Percentiles rank a stretch among this genome's conserved stretches.
Evolutionary conservation across 371 early-diverging fungal genomes (phyloP).

Genomic region (Saksenaea oblongispora): DNA sequence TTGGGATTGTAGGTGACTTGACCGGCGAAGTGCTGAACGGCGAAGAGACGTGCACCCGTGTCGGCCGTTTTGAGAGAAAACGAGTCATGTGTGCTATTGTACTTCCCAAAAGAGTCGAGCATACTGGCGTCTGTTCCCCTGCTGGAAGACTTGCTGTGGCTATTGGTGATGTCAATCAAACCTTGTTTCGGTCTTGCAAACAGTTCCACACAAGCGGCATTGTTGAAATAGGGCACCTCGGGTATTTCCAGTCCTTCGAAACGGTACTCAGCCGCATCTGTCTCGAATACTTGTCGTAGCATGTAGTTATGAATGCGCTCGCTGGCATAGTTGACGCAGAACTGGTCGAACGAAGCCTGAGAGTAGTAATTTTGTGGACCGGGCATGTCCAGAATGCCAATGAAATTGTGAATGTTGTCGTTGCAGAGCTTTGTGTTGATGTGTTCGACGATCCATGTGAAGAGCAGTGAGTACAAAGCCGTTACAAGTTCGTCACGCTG

Average conservation of each 20-base stretch:
- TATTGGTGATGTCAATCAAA: slow-evolving; percentile 60
- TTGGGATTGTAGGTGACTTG: slow-evolving; percentile 75
- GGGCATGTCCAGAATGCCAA: slow-evolving; percentile 75
- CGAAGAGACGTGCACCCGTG: slow-evolving; percentile 54
- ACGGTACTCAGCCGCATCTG: slow-evolving; percentile 48
- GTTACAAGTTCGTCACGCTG: slow-evolving; percentile 83
- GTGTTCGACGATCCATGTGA: slow-evolving; percentile 88
- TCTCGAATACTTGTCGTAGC: slow-evolving; percentile 68
- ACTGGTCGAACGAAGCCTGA: slow-evolving; percentile 65
- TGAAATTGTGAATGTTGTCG: slow-evolving; percentile 63
- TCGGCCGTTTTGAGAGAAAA: slow-evolving; percentile 47
- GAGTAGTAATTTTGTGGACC: slow-evolving; percentile 47
- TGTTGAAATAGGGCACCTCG: slow-evolving; percentile 50
- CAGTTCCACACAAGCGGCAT: slow-evolving; percentile 55
- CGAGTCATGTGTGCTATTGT: slow-evolving; percentile 44
- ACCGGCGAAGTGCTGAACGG: slow-evolving; percentile 80
- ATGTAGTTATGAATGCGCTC: slow-evolving; percentile 79
- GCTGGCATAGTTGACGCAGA: slow-evolving; percentile 82
- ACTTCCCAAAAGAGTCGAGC: slow-evolving; percentile 42
- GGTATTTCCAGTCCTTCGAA: slow-evolving; percentile 60
- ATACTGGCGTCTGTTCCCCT: slow-evolving; percentile 37
- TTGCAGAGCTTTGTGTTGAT: slow-evolving; percentile 83
- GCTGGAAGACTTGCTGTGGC: slow-evolving; percentile 37
- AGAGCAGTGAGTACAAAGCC: slow-evolving; percentile 80
- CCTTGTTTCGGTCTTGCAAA: slow-evolving; percentile 54